Evolutionary conservation across 2,329 filamentous ascomycete genomes (phyloP).

Genomic region (Cytospora piceae): DNA sequence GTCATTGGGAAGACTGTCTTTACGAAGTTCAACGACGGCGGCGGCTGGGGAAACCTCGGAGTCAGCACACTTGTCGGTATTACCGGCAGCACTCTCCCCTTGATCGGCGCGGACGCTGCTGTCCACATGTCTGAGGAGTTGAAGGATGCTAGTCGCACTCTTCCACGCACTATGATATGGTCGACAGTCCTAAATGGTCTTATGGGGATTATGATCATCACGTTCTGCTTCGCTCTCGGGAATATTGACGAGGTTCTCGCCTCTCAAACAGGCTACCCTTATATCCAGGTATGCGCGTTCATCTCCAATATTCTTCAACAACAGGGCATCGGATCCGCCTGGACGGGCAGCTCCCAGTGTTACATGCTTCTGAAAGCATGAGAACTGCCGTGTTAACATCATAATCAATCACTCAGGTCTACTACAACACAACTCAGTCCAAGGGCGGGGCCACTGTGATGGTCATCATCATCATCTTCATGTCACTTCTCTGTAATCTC

Average conservation of each 20-base stretch:
- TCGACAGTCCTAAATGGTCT: conserved; percentile 40
- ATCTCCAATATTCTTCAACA: too few relatives aligned
- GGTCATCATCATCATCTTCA: conserved; percentile 35
- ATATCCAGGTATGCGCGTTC: conserved; percentile 11
- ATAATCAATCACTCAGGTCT: conserved; percentile 34
- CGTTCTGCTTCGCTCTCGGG: conserved; percentile 30
- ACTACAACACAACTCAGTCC: conserved; percentile 34
- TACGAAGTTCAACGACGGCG: conserved; percentile 38
- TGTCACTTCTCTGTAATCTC: conserved; percentile 34
- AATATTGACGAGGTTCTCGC: conserved; percentile 22
- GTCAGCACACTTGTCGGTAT: conserved; percentile 45
- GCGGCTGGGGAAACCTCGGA: conserved; percentile 39
- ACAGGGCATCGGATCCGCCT: too few relatives aligned
- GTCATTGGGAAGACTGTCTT: conserved; percentile 40
- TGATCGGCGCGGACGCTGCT: conserved; percentile 39
- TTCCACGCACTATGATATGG: conserved; percentile 45
- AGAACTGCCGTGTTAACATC: too few relatives aligned
- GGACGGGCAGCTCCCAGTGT: too few relatives aligned
- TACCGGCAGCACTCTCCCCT: conserved; percentile 42
- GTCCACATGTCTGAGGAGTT: conserved; percentile 42
- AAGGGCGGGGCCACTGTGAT: conserved; percentile 34
- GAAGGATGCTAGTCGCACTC: conserved; percentile 33
- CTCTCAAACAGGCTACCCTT: conserved; percentile 34
- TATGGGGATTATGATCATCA: conserved; percentile 35
- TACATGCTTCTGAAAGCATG: too few relatives aligned